Evolutionary conservation across 768 basidiomycete genomes (phyloP).

Genomic region (Tylopilus balloui): DNA sequence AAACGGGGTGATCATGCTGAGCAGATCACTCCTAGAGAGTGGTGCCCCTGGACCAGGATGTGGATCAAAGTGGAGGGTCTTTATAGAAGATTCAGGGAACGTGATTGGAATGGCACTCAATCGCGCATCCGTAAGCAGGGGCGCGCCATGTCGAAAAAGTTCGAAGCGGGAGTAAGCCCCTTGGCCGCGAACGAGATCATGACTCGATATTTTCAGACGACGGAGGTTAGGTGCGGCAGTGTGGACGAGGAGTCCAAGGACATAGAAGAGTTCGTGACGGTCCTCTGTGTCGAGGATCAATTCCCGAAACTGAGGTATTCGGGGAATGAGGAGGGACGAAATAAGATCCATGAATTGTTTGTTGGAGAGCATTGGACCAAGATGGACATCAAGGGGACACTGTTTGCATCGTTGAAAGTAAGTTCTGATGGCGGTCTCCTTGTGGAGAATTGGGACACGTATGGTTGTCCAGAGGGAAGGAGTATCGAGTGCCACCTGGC

Average conservation of each 20-base stretch:
- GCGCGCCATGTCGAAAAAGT: slow-evolving; percentile 32
- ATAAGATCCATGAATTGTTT: slow-evolving; percentile 24
- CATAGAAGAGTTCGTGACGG: slow-evolving; percentile 25
- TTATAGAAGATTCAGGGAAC: slow-evolving; percentile 25
- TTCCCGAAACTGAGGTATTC: slow-evolving; percentile 31
- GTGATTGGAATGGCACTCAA: slow-evolving; percentile 32
- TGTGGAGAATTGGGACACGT: slow-evolving; percentile 30
- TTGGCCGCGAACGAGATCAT: slow-evolving; percentile 21
- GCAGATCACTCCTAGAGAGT: slow-evolving; percentile 25
- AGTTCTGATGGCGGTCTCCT: slow-evolving; percentile 23
- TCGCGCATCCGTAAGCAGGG: slow-evolving; percentile 29
- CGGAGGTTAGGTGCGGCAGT: slow-evolving; percentile 25
- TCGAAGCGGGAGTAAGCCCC: slow-evolving; percentile 28
- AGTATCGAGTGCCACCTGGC: slow-evolving; percentile 30
- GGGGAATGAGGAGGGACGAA: slow-evolving; percentile 26
- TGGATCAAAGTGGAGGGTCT: slow-evolving; percentile 35
- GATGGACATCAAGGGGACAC: slow-evolving; percentile 30
- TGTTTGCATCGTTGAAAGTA: slow-evolving; percentile 33
- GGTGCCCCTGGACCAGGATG: slow-evolving; percentile 28
- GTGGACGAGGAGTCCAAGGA: slow-evolving; percentile 23
- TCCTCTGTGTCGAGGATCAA: slow-evolving; percentile 30
- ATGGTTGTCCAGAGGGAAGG: slow-evolving; percentile 37
- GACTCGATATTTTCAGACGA: slow-evolving; percentile 29
- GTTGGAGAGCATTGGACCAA: slow-evolving; percentile 28
- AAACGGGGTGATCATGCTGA: slow-evolving; percentile 29